Conservation (phyloP, 176 grass and related monocot genomes). For the Tillandsia leiboldiana region DNA sequence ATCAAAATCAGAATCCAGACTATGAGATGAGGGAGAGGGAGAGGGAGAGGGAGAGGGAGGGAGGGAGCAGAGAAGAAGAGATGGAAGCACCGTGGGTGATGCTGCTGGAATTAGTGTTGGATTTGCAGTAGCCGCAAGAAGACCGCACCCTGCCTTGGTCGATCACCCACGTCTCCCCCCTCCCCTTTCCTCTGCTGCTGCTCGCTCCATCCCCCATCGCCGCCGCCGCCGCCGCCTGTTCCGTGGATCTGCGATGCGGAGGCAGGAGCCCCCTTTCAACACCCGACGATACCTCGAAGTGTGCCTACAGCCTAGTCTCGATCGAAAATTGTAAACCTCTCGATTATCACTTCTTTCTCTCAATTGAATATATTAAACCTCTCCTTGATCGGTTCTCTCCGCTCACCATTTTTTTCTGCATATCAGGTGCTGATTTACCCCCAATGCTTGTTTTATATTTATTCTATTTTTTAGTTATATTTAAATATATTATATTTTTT, state of each 20-base stretch:
- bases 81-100: slow-evolving; percentile 39
- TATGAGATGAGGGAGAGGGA: background rate
- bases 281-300: too few species aligned
- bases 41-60: background rate
- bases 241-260: background rate
- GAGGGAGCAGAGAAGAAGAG: background rate
- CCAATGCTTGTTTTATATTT: too few species aligned
- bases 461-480: too few species aligned
- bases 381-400: too few species aligned
- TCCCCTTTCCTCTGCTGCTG: slow-evolving; percentile 34
- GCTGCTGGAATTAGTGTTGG: slow-evolving; percentile 41
- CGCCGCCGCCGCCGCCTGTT: background rate
- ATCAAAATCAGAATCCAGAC: background rate
- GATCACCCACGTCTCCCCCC: slow-evolving; percentile 48
- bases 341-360: too few species aligned
- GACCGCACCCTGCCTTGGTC: slow-evolving; percentile 42
- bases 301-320: too few species aligned
- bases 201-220: slow-evolving; percentile 56
- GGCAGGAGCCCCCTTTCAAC: background rate
- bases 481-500: too few species aligned
- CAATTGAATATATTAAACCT: too few species aligned
- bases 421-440: too few species aligned
- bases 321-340: too few species aligned
- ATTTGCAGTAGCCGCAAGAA: slow-evolving; percentile 70
- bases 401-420: too few species aligned